phyloP scores from a whole-genome alignment of 805 yeast genomes.

The Zygosaccharomyces rouxii region DNA sequence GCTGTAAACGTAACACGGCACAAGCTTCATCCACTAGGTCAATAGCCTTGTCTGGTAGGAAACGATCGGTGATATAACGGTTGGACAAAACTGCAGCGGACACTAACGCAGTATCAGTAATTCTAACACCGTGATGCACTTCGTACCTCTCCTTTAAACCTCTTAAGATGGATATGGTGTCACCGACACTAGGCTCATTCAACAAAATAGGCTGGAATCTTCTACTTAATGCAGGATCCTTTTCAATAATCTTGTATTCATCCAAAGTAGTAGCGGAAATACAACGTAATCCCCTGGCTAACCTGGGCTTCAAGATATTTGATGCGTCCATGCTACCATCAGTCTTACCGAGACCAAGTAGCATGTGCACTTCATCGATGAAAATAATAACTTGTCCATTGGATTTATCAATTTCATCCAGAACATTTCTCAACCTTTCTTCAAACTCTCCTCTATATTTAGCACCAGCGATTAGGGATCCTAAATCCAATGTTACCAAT shows the following conservation, averaged over 20 bases:
- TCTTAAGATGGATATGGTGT: slow-evolving; percentile 84
- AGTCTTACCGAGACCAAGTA: slow-evolving; percentile 85
- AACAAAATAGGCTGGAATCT: slow-evolving; percentile 86
- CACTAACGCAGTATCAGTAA: slow-evolving; percentile 86
- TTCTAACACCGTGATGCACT: slow-evolving; percentile 96
- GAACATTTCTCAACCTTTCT: slow-evolving; percentile 73
- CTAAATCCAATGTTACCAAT: slow-evolving; percentile 79
- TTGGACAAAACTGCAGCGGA: slow-evolving; percentile 89
- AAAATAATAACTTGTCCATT: slow-evolving; percentile 74
- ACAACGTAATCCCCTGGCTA: slow-evolving; percentile 91
- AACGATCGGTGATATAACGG: slow-evolving; percentile 87
- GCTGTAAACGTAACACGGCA: slow-evolving; percentile 89
- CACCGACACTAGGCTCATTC: slow-evolving; percentile 85
- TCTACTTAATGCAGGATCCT: slow-evolving; percentile 93
- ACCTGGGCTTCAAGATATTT: slow-evolving; percentile 84
- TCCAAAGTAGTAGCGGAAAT: slow-evolving; percentile 96
- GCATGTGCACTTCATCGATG: slow-evolving; percentile 85
- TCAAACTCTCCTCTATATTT: slow-evolving; percentile 96
- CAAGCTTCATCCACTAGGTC: slow-evolving; percentile 97
- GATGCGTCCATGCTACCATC: slow-evolving; percentile 97
- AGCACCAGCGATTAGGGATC: slow-evolving; percentile 89
- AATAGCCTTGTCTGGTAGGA: slow-evolving; percentile 92
- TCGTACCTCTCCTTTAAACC: slow-evolving; percentile 93
- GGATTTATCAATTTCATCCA: slow-evolving; percentile 78
- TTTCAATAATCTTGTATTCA: slow-evolving; percentile 91